Evolutionary conservation across 2,329 filamentous ascomycete species (phyloP), one percentile per base, ranked within the genome.

Genomic region (Myriosclerotinia duriaeana): DNA sequence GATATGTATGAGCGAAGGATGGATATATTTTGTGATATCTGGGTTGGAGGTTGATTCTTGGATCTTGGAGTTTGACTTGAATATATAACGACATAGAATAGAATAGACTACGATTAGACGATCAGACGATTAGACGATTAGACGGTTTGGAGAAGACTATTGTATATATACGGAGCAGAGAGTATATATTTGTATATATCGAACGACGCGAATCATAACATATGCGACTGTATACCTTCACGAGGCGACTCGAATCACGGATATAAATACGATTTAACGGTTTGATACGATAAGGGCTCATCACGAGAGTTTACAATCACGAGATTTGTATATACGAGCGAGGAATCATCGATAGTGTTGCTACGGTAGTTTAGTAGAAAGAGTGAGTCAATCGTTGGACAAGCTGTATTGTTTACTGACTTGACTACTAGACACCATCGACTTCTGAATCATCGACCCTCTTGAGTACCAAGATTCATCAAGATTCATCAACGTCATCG

Each of bases 331-430:
- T 7, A 50, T 48, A 59, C 42, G 42, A 9, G 12, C 6, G 55
- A 44, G 55, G 20, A 15, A n/a, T 38, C 20, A 30, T 48, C 9
- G 56, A n/a, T 22, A 38, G 14, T 11, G 56, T 60, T 30, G 44
- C 30, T 20, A 36, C 56, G 20, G 20, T 17, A 17, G 12, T 50
- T 38, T 38, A 15, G 20, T 12, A 38, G 58, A 6, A 26, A 48
- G 30, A 50, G 44, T 50, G 58, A 38, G 44, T 60, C 44, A 53
- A 26, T 60, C 63, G 52, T 26, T 52, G 14, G 11, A 52, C 20
- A 60, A 52, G 26, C 63, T 14, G 30, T 11, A 50, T 60, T 17
- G 20, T 50, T 50, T 50, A 26, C 44, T 60, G 30, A 60, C 44
- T 50, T 30, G 7, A 22, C 9, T 38, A 60, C 30, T 11, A 60